These are phyloP conservation scores for Scheffersomyces cryptocercus DNA, from an alignment of 1,139 yeast species.

Conservation along the genomic window DNA sequence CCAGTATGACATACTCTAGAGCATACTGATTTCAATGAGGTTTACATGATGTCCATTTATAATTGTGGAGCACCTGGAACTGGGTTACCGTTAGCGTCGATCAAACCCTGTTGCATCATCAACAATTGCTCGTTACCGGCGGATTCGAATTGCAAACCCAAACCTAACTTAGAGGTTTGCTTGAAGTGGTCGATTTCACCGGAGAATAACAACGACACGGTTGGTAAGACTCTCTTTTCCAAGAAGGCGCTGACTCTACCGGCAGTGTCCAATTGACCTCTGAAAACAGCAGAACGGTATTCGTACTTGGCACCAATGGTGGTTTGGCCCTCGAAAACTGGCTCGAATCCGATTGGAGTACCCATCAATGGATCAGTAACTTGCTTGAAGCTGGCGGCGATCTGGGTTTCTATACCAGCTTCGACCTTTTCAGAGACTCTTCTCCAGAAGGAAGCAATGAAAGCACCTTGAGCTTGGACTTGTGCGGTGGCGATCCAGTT, in stretches of 20 bases:
- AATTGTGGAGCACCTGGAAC: slow-evolving; percentile 68
- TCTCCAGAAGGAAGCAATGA: slow-evolving; percentile 92
- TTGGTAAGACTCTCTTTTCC: slow-evolving; percentile 93
- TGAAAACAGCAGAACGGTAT: slow-evolving; percentile 92
- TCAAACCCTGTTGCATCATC: slow-evolving; percentile 75
- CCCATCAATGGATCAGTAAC: slow-evolving; percentile 81
- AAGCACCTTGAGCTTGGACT: slow-evolving; percentile 89
- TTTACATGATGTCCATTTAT: slow-evolving; percentile 11
- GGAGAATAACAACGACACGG: slow-evolving; percentile 82
- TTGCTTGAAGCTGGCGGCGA: slow-evolving; percentile 78
- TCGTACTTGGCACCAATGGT: slow-evolving; percentile 97
- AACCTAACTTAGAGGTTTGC: slow-evolving; percentile 81
- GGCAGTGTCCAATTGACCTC: slow-evolving; percentile 90
- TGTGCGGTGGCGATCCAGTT: slow-evolving; percentile 96
- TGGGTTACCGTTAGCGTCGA: slow-evolving; percentile 81
- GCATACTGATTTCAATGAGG: too few relatives aligned
- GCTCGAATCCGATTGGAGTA: slow-evolving; percentile 76
- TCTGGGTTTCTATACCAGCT: slow-evolving; percentile 93
- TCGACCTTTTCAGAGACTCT: slow-evolving; percentile 89
- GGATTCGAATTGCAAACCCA: slow-evolving; percentile 92
- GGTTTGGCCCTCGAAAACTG: slow-evolving; percentile 87
- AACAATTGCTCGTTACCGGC: slow-evolving; percentile 90
- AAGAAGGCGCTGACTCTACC: slow-evolving; percentile 91
- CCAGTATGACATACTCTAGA: too few relatives aligned
- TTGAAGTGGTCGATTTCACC: slow-evolving; percentile 92